Conservation (phyloP, 768 basidiomycete species). For the Kockovaella imperatae region DNA sequence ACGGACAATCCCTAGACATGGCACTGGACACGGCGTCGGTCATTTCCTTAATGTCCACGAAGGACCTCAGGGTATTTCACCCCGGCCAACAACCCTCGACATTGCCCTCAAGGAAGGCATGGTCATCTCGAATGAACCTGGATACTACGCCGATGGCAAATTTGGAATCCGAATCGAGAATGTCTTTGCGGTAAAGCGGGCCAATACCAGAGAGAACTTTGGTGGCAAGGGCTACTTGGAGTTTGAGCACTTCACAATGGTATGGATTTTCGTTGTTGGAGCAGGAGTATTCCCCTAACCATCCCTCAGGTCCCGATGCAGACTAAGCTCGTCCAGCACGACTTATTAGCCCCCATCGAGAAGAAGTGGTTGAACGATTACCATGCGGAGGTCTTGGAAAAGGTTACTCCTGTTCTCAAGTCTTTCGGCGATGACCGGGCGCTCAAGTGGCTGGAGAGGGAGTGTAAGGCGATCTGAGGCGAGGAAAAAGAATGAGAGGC, state of each 20-base stretch:
- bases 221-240: conserved; percentile 74
- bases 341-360: conserved; percentile 61
- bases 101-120: conserved; percentile 70
- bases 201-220: conserved; percentile 65
- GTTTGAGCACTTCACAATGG: conserved; percentile 83
- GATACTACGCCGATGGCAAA: conserved; percentile 80
- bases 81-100: conserved; percentile 56
- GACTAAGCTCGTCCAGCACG: conserved; percentile 64
- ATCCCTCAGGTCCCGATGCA: conserved; percentile 67
- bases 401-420: conserved; percentile 62
- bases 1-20: conserved; percentile 55
- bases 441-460: conserved; percentile 43
- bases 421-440: conserved; percentile 51
- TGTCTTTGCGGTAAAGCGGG: conserved; percentile 68
- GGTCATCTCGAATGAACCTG: conserved; percentile 90
- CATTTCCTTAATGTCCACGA: conserved; percentile 93
- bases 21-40: conserved; percentile 91
- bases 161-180: conserved; percentile 93
- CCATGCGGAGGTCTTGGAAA: conserved; percentile 65
- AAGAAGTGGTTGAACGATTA: conserved; percentile 75
- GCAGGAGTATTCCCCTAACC: conserved; percentile 1
- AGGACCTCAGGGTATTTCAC: conserved; percentile 57
- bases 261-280: conserved; percentile 43
- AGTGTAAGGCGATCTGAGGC: conserved; percentile 29
- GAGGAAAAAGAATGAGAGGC: too few species aligned